Evolutionary conservation across 2,329 filamentous ascomycete genomes (phyloP), one percentile per base, ranked within the genome.

Genomic region (Ophiognomonia clavigignenti-juglandacearum): DNA sequence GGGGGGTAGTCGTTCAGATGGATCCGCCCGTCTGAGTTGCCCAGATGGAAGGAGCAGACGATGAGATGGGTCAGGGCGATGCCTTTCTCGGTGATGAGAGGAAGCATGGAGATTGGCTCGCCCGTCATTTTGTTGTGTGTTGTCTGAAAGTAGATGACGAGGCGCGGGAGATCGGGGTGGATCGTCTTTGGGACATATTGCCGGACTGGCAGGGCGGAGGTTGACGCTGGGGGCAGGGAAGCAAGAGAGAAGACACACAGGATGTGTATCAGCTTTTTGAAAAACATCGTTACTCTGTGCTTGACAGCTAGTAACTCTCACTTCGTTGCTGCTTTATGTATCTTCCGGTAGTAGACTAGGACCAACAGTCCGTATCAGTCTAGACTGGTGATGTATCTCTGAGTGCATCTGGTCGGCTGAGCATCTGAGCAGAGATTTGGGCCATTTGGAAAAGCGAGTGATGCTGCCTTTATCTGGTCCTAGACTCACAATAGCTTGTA

Each of bases 1-100:
- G 88, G 88, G 0, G 74, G 73, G 61, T 89, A 79, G 65, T 96
- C 84, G 64, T 96, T 96, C 54, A 96, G 77, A 0, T 83, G 88
- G 56, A 92, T 77, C 49, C 80, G 73, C 1, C 86, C 81, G 18
- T 69, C 66, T 6, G 77, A 73, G 63, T 93, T 91, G 56, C 6
- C 10, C 24, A 96, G 70, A 65, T 96, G 91, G 50, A 96, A 81
- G 11, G 91, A 90, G 6, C 88, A 88, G 40, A 96, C 69, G 56
- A 95, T 91, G 50, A 96, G 74, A 67, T 96, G 91, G 0, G 91
- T 95, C 22, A 78, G 61, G 31, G 71, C 63, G 52, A 79, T 73
- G 47, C 64, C 62, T 5, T 70, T 59, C 39, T 72, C 64, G 14
- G 64, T 70, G 54, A 80, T 60, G 46, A 81, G 66, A 1, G 75